Evolutionary conservation across 768 basidiomycete species (phyloP), one percentile per base, ranked within the genome.

Genomic region (Russula foetens): DNA sequence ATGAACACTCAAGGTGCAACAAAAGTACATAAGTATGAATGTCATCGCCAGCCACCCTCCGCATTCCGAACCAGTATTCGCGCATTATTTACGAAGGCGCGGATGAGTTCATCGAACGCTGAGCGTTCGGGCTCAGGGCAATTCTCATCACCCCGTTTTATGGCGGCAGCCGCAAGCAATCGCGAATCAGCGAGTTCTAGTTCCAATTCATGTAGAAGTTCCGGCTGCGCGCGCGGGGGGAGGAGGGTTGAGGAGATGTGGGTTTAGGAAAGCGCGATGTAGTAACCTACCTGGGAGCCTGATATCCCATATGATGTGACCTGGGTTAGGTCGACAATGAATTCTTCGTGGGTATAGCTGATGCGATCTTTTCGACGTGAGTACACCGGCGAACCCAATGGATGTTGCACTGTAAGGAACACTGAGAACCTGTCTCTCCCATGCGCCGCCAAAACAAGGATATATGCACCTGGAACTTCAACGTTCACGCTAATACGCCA

Each of bases 321-420:
- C 73, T 95, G 92, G 1, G 97, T 98, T 51, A 99, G 80, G 75
- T 99, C 97, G 64, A 99, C 86, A 64, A 78, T 81, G 70, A 93
- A 95, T 64, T 96, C 86, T 72, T 98, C 94, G 72, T 99, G 97
- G 4, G 85, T 75, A 72, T 99, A 99, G 68, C 90, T 89, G 71
- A 98, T 79, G 47, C 97, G 80, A 73, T 99, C 92, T 75, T 97
- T 99, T 75, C 81, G 78, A 59, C 90, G 81, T 33, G 82, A 79
- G 64, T 81, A 75, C 9, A 80, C 77, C 1, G 86, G 71, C 7
- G 80, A 70, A 14, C 89, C 90, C 46, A 84, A 66, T 0, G 89
- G 90, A 66, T 84, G 86, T 2, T 77, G 66, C n/a, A 83, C 90
- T 91, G 61, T 31, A 48, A 23, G 12, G 46, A 28, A 64, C 29